These are phyloP conservation scores for Baorangia bicolor DNA, from an alignment of 768 basidiomycete genomes.

Conservation along the genomic window DNA sequence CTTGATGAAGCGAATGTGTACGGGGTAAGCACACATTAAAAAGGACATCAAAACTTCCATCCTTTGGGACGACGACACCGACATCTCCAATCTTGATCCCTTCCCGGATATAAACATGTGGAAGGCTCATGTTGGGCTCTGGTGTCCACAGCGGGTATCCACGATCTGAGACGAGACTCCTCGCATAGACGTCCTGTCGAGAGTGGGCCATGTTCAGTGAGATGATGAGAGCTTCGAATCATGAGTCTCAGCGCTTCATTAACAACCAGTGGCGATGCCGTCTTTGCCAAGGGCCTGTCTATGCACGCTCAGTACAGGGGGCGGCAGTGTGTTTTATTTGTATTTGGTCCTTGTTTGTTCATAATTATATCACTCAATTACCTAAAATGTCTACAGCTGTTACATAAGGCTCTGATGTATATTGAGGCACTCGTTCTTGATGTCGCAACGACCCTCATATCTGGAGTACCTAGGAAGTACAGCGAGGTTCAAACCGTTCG, in stretches of 20 bases:
- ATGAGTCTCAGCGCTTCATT: background rate
- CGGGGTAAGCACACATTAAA: constrained; percentile 36
- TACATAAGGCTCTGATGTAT: background rate
- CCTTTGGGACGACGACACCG: constrained; percentile 29
- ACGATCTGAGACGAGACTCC: constrained; percentile 14
- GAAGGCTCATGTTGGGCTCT: constrained; percentile 24
- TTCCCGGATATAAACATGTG: constrained; percentile 19
- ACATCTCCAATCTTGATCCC: constrained; percentile 39
- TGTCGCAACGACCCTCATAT: background rate
- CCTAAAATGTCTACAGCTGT: too few relatives aligned
- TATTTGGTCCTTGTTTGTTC: too few relatives aligned
- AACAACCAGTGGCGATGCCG: background rate
- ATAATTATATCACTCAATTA: too few relatives aligned
- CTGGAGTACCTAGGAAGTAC: background rate
- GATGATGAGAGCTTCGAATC: background rate
- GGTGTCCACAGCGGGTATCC: constrained; percentile 37
- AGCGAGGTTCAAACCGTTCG: background rate
- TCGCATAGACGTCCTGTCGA: constrained; percentile 19
- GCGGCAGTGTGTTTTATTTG: too few relatives aligned
- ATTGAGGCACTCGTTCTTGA: background rate
- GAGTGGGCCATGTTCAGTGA: constrained; percentile 3
- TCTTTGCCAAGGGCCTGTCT: too few relatives aligned
- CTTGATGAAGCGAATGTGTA: constrained; percentile 18
- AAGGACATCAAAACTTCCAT: constrained; percentile 36
- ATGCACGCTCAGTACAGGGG: too few relatives aligned